Base-by-base conservation (phyloP, 2,329 filamentous ascomycete species). In the Graphilbum sp. region DNA sequence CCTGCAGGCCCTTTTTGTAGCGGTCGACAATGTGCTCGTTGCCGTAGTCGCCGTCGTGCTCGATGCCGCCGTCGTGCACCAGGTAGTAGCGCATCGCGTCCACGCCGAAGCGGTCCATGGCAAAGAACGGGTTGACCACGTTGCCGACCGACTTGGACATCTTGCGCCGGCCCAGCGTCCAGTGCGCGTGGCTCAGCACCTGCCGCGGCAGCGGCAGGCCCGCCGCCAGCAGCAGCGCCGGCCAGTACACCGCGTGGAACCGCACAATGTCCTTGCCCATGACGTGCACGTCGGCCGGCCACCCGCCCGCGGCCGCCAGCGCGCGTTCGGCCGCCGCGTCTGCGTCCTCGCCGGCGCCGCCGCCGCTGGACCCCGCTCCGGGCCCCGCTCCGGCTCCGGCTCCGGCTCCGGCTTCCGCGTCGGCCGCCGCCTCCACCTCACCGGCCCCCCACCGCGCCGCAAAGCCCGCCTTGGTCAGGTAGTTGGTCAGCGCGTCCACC, bases 241-340 rank as follows among this genome's bases (percentile, higher is more conserved):
- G 90, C 90, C 92, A 98, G 64, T 98, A 98, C 35, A 98, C 78
- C 56, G 84, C 88, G 55, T 98, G 92, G 57, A 98, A 98, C 16
- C 86, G 79, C 41, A 93, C 66, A 46, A 98, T 98, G 55, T 98
- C 90, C 58, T 98, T 98, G 35, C 90, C 90, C 39, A 98, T 79
- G 20, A 98, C 75, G 34, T 98, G 90, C 16, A 90, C 69, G 54
- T 98, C 78, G 9, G 85, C 84, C 5, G 90, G 90, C 88, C 90
- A 98, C 19, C 82, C 75, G 36, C 69, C 69, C n/a, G n/a, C n/a
- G n/a, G n/a, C n/a, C n/a, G n/a, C n/a, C n/a, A n/a, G n/a, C n/a
- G n/a, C n/a, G 17, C 60, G 61, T 13, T 64, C 36, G 3, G 41
- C n/a, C n/a, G n/a, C n/a, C n/a, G n/a, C n/a, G n/a, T n/a, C n/a